Evolutionary conservation across 208 protist genomes (phyloP), one percentile per base, ranked within the genome.

Genomic region (Leishmania turanica): DNA sequence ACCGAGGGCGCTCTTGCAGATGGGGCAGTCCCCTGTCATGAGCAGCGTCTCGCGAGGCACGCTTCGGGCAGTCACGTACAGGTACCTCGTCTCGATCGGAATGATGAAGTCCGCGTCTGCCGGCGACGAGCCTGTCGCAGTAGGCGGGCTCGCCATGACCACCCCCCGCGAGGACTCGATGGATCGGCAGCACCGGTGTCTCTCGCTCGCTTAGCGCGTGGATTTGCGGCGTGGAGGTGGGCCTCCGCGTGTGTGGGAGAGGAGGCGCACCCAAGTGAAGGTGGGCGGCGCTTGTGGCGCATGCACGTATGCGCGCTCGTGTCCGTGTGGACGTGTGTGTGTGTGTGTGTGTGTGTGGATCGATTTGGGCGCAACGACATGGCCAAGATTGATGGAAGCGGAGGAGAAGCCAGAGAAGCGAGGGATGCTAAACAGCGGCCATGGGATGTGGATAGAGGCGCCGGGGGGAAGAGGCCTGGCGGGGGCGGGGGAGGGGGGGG

Each of bases 81-180:
- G 53, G 47, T 82, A 82, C 70, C 82, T 85, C 60, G 84, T 90
- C 21, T 71, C 60, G 40, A 90, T 90, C 11, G 84, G 81, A 37
- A 90, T 88, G 51, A 87, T 77, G 54, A 80, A 78, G n/a, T 75
- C 75, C 24, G 5, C 79, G 49, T 64, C 72, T 19, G 45, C n/a
- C 24, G n/a, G 15, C n/a, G 70, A n/a, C 45, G 47, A 5, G n/a
- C 15, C 47, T 1, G 27, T 24, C 45, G n/a, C 5, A 15, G 70
- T 40, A 19, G 70, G 54, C n/a, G 47, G 17, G 47, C n/a, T 56
- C 47, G 70, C 47, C 70, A 75, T 75, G 17, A 7, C 70, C 27
- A 3, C 40, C 40, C 40, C 53, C 70, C 21, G 21, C 66, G 66
- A 47, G 66, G 42, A 11, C 21, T 47, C 37, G 40, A 47, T 24